Evolutionary conservation across 768 basidiomycete genomes (phyloP).

Genomic region (Rhizopogon vulgaris): DNA sequence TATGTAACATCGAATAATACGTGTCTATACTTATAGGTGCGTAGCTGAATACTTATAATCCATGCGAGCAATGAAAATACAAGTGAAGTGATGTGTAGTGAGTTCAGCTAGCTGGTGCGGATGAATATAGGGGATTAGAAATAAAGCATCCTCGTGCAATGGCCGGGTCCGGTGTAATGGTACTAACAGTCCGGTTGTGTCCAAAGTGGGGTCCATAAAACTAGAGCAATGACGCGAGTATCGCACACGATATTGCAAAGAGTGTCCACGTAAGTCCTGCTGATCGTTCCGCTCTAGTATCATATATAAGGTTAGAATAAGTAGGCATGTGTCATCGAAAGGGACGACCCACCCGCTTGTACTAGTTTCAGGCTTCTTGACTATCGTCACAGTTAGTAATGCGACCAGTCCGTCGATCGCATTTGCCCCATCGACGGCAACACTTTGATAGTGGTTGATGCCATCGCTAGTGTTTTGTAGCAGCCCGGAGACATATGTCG

Average conservation of each 20-base stretch:
- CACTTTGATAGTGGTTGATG: slow-evolving; percentile 61
- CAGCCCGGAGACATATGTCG: slow-evolving; percentile 63
- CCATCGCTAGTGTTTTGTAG: slow-evolving; percentile 63
- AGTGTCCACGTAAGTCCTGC: slow-evolving; percentile 7
- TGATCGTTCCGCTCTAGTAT: slow-evolving; percentile 10
- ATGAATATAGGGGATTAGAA: neutral
- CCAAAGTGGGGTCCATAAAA: too few relatives aligned
- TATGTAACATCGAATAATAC: neutral
- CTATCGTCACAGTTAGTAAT: slow-evolving; percentile 66
- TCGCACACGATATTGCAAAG: slow-evolving; percentile 9
- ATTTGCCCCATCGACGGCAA: slow-evolving; percentile 44
- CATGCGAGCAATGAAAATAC: neutral
- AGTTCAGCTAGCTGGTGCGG: neutral
- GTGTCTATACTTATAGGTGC: too few relatives aligned
- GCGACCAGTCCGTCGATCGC: slow-evolving; percentile 83
- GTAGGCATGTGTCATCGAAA: neutral
- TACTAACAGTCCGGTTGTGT: neutral
- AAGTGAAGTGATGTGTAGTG: neutral
- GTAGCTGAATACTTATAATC: too few relatives aligned
- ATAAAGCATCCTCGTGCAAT: neutral
- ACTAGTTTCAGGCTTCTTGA: slow-evolving; percentile 24
- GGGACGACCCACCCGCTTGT: slow-evolving; percentile 17
- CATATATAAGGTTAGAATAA: neutral
- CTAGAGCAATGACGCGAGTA: slow-evolving; percentile 12
- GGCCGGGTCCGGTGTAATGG: neutral